These are phyloP conservation scores for Ulota crispa DNA, from an alignment of 225 moss, liverwort and hornwort species.

Conservation along the genomic window DNA sequence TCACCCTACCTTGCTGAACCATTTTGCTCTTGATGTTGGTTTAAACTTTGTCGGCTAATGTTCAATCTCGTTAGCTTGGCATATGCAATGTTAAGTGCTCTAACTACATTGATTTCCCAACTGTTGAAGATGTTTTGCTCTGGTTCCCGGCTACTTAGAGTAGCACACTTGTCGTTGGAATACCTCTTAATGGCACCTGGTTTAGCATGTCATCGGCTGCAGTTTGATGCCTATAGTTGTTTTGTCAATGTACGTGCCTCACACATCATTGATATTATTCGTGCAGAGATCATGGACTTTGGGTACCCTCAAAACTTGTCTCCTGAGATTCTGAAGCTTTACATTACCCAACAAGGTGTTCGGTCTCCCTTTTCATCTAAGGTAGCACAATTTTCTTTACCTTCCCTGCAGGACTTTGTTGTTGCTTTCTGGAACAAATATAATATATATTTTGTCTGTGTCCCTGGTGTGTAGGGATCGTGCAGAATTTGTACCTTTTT, in stretches of 20 bases:
- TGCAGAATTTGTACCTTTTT: neutral
- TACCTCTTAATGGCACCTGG: neutral
- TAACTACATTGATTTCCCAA: neutral
- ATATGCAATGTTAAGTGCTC: neutral
- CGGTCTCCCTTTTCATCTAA: slow-evolving; percentile 66
- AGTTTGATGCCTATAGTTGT: neutral
- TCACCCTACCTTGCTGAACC: neutral
- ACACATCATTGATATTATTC: neutral
- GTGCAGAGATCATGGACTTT: slow-evolving; percentile 70
- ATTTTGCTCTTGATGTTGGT: neutral
- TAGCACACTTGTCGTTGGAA: neutral
- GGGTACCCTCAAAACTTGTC: slow-evolving; percentile 69
- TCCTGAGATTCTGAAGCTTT: slow-evolving; percentile 70
- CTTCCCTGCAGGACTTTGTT: neutral
- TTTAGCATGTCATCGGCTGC: neutral
- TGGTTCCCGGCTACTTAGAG: neutral
- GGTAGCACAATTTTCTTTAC: slow-evolving; percentile 24
- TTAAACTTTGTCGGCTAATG: neutral
- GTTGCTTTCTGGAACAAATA: neutral
- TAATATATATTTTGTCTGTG: neutral
- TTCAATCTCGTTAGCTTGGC: neutral
- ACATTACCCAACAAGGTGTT: slow-evolving; percentile 72
- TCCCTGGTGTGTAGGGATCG: neutral
- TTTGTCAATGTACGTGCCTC: neutral
- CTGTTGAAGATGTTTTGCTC: neutral